Conservation (phyloP, 768 basidiomycete species). For the Boletales sp. region DNA sequence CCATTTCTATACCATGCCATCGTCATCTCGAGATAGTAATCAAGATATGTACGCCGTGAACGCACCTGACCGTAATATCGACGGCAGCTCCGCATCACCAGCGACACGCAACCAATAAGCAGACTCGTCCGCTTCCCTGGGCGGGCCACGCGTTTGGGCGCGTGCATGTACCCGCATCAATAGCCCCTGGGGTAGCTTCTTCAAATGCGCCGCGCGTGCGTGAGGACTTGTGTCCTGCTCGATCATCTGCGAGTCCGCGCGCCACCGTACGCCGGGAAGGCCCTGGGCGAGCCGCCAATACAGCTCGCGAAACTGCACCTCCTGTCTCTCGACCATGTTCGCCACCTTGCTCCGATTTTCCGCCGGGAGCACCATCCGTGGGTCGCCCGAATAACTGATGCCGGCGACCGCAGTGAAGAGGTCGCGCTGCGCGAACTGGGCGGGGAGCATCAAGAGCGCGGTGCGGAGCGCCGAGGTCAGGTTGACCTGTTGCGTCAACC, state of each 20-base stretch:
- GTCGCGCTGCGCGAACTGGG: slow-evolving; percentile 73
- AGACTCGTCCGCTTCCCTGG: slow-evolving; percentile 61
- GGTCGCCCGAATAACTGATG: slow-evolving; percentile 86
- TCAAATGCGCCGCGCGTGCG: slow-evolving; percentile 69
- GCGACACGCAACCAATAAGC: slow-evolving; percentile 75
- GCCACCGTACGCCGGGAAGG: slow-evolving; percentile 80
- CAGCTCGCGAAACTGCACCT: slow-evolving; percentile 79
- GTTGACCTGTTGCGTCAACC: slow-evolving; percentile 92
- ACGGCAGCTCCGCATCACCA: slow-evolving; percentile 54
- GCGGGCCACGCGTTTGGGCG: slow-evolving; percentile 31
- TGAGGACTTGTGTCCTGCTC: slow-evolving; percentile 73
- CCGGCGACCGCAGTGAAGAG: slow-evolving; percentile 85
- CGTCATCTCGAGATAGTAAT: not conserved
- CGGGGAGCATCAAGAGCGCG: slow-evolving; percentile 84
- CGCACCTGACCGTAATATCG: slow-evolving; percentile 54
- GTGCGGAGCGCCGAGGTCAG: slow-evolving; percentile 85
- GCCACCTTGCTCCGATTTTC: slow-evolving; percentile 94
- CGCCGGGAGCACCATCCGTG: slow-evolving; percentile 89
- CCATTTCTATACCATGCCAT: slow-evolving; percentile 52
- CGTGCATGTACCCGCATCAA: slow-evolving; percentile 47
- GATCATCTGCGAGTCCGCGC: slow-evolving; percentile 43
- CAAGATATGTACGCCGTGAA: not conserved
- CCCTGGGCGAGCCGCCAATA: slow-evolving; percentile 79
- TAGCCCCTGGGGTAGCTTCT: slow-evolving; percentile 73
- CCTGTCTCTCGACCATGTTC: slow-evolving; percentile 87